phyloP scores from a whole-genome alignment of 768 basidiomycete species.

The Hygrophorus russula region DNA sequence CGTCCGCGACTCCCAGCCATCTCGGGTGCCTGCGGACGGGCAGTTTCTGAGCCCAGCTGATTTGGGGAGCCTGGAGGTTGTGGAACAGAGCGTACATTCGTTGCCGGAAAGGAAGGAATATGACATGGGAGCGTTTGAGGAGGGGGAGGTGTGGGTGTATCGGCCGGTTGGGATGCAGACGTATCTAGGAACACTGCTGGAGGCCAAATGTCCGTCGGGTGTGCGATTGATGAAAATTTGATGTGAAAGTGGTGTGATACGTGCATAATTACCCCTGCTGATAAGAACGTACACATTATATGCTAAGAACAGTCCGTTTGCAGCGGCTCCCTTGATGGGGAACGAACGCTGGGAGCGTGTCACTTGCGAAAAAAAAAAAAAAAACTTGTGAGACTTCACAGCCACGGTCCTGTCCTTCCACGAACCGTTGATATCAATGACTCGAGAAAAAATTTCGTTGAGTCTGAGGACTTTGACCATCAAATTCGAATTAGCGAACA shows the following conservation, averaged over 20 bases:
- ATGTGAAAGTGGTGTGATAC: background rate
- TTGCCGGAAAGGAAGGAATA: slow-evolving; percentile 30
- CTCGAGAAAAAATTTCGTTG: no score
- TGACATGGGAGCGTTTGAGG: slow-evolving; percentile 29
- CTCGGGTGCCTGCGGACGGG: slow-evolving; percentile 20
- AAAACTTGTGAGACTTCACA: no score
- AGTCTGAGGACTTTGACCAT: no score
- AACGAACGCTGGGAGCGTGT: no score
- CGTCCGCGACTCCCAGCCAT: slow-evolving; percentile 25
- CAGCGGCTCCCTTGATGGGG: background rate
- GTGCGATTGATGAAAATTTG: slow-evolving; percentile 5
- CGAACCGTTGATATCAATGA: no score
- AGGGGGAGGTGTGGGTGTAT: slow-evolving; percentile 50
- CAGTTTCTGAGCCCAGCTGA: slow-evolving; percentile 23
- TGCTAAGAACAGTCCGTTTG: background rate
- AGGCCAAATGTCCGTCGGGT: slow-evolving; percentile 5
- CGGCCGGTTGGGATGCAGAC: slow-evolving; percentile 33
- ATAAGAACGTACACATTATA: no score
- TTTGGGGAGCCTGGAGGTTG: slow-evolving; percentile 34
- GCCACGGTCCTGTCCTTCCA: no score
- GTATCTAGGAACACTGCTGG: slow-evolving; percentile 17
- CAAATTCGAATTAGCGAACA: no score
- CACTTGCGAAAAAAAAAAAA: no score
- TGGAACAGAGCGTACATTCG: slow-evolving; percentile 38
- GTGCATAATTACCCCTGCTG: no score